phyloP scores from a whole-genome alignment of 305 asterid genomes.

The Fraxinus floribunda region DNA sequence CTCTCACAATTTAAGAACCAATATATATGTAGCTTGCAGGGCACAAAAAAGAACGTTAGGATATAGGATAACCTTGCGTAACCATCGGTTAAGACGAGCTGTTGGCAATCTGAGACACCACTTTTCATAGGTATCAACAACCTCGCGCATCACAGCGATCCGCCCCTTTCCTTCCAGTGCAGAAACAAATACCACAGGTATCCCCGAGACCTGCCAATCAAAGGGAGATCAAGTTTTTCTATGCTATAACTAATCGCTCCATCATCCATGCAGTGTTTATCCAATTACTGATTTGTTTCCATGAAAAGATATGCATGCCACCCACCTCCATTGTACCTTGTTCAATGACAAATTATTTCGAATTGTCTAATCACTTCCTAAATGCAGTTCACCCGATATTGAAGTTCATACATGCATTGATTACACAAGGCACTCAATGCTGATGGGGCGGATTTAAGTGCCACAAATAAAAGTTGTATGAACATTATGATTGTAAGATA shows the following conservation, averaged over 20 bases:
- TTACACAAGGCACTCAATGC: background rate
- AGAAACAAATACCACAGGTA: slow-evolving; percentile 88
- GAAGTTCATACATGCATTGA: background rate
- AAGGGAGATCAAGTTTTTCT: slow-evolving; percentile 7
- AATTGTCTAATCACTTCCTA: background rate
- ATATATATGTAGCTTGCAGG: background rate
- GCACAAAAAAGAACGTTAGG: background rate
- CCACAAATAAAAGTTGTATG: background rate
- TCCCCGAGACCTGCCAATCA: slow-evolving; percentile 69
- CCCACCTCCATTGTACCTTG: background rate
- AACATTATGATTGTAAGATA: background rate
- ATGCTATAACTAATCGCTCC: background rate
- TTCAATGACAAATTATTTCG: background rate
- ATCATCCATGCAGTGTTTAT: background rate
- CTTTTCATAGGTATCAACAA: slow-evolving; percentile 70
- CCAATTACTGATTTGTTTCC: background rate
- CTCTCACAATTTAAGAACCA: background rate
- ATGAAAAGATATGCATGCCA: background rate
- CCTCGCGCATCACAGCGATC: slow-evolving; percentile 66
- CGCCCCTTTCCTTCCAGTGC: slow-evolving; percentile 88
- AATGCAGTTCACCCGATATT: background rate
- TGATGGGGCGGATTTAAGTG: background rate
- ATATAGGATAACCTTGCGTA: slow-evolving; percentile 58
- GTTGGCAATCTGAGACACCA: slow-evolving; percentile 89
- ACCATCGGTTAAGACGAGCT: slow-evolving; percentile 90